Base-by-base conservation (phyloP, 768 basidiomycete genomes). In the Coprinellus micaceus region DNA sequence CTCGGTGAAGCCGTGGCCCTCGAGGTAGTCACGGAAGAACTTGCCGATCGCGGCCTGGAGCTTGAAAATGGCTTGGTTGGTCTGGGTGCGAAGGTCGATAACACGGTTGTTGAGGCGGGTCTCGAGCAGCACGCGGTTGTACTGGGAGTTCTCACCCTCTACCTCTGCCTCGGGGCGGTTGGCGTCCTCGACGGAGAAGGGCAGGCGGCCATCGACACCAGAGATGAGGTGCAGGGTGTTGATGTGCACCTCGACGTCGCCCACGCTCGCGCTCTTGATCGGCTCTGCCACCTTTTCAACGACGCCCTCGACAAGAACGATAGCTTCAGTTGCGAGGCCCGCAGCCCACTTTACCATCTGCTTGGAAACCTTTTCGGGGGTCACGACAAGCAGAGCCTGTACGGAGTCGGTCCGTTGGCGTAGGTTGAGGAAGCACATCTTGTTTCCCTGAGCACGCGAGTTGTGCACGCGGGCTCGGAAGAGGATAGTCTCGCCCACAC, bases 291-390 rank as follows among this genome's bases (percentile, higher is more conserved):
- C 83, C 70, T 84, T 87, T 68, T 85, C 83, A 41, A 95, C 89
- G 52, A 77, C 66, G 37, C 94, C 96, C 71, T 94, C 88, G 4
- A 96, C 88, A 22, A 95, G 82, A 4, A 98, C 88, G 65, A 99
- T 94, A 57, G 88, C 91, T 75, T 99, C 97, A 64, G 82, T 82
- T 25, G 86, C 76, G 49, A 98, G 73, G 24, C 82, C 67, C 19
- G 85, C 85, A 17, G 87, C 83, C 89, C 90, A 98, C 72, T 94
- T 97, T 37, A 94, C 83, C 97, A 99, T 99, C 69, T 96, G 94
- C 73, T 95, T 98, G 59, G 92, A 95, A 25, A 98, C 80, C 64
- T 82, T 85, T 45, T 83, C 88, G 11, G 84, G 81, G 10, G 87
- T 75, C 22, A 89, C 83, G 47, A 77, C 71, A 58, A 96, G 76